These are phyloP conservation scores for Beta lomatogona DNA, from an alignment of 179 eudicot genomes.

Conservation along the genomic window DNA sequence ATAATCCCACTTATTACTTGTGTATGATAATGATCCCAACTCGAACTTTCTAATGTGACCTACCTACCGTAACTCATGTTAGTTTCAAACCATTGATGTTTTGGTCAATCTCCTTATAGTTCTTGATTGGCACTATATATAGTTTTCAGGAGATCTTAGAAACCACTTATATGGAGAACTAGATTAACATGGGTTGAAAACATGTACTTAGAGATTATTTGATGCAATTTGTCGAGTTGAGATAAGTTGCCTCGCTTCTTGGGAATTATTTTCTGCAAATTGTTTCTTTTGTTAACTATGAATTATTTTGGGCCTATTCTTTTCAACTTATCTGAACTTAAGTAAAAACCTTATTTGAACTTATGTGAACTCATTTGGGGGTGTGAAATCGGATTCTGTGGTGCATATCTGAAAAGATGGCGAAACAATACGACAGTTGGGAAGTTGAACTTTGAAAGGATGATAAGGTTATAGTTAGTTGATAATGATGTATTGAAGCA, in stretches of 20 bases:
- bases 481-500: slow-evolving; percentile 12
- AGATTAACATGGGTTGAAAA: no score
- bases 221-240: not conserved
- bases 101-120: no score
- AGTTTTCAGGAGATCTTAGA: no score
- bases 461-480: not conserved
- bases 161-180: no score
- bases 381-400: not conserved
- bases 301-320: not conserved
- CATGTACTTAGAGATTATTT: not conserved
- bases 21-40: no score
- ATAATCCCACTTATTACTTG: no score
- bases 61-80: no score
- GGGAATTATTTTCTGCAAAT: not conserved
- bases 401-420: not conserved
- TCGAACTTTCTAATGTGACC: no score
- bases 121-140: no score
- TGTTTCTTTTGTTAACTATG: not conserved
- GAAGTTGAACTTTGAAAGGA: not conserved
- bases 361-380: not conserved
- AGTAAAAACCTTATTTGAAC: no score
- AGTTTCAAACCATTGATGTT: no score
- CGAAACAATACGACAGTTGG: not conserved
- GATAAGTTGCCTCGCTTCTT: not conserved
- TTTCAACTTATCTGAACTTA: no score